Percentiles rank a stretch among this genome's conserved stretches.
Conservation (phyloP, 2,329 filamentous ascomycete genomes). For the Calonectria pseudoreteaudii region DNA sequence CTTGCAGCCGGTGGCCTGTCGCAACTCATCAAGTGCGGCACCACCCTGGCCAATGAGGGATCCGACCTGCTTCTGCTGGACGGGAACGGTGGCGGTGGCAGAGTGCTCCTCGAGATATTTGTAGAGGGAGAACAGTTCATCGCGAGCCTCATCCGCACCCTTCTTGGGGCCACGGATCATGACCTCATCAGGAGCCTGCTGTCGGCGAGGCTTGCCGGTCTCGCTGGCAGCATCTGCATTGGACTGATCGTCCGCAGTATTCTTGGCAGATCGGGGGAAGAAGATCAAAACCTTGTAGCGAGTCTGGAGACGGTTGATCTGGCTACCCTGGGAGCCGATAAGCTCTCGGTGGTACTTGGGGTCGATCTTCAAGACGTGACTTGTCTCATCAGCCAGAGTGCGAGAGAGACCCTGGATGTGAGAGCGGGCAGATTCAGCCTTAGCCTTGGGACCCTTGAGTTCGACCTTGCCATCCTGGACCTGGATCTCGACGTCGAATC, state of each 20-base stretch:
- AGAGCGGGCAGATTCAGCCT: slow-evolving; percentile 86
- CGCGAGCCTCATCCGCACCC: slow-evolving; percentile 90
- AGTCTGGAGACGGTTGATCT: slow-evolving; percentile 92
- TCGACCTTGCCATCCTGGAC: slow-evolving; percentile 95
- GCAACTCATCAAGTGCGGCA: slow-evolving; percentile 89
- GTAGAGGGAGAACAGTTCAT: slow-evolving; percentile 88
- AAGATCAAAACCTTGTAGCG: slow-evolving; percentile 96
- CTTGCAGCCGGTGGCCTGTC: slow-evolving; percentile 84
- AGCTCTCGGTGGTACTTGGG: slow-evolving; percentile 94
- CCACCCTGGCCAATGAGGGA: slow-evolving; percentile 93
- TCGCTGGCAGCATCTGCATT: slow-evolving; percentile 78
- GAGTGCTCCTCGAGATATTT: slow-evolving; percentile 94
- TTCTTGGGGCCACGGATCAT: slow-evolving; percentile 91
- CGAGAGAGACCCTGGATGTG: slow-evolving; percentile 84
- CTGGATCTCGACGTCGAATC: slow-evolving; percentile 81
- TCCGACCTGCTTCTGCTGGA: slow-evolving; percentile 93
- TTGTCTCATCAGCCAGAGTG: slow-evolving; percentile 91
- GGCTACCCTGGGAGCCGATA: slow-evolving; percentile 87
- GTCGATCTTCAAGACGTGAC: slow-evolving; percentile 87
- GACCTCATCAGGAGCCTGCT: slow-evolving; percentile 89
- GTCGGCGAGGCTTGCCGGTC: slow-evolving; percentile 71
- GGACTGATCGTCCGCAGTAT: slow-evolving; percentile 75
- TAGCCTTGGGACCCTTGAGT: slow-evolving; percentile 94
- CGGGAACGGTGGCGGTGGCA: slow-evolving; percentile 80
- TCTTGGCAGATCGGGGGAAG: slow-evolving; percentile 80